Evolutionary conservation across 306 rosid species (phyloP), one percentile per base, ranked within the genome.

Genomic region (Cicer judaicum): DNA sequence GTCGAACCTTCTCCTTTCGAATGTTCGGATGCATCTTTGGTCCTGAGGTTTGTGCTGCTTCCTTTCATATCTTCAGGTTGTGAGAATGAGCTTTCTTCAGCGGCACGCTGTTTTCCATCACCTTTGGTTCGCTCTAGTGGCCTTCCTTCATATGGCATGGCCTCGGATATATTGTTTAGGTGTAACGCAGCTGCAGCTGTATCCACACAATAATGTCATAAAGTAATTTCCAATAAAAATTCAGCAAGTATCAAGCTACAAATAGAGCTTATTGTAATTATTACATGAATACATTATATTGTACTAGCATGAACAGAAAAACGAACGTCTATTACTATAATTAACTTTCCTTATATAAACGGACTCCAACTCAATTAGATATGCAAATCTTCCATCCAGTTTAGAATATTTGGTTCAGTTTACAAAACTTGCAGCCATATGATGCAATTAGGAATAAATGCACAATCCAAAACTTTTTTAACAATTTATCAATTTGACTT

Each of bases 21-120:
- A 9, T 72, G 86, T 57, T 88, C 97, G 9, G 88, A 72, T 8
- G 63, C 72, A 64, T 91, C 98, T 84, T 89, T 93, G 19, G 81
- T 88, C 84, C 84, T 86, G 46, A 85, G 86, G 88, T 87, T 87
- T 3, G 85, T 53, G 81, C 87, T 85, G 85, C 90, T 91, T 77
- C 89, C 94, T 87, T 86, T 94, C 71, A 70, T 81, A 21, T 90
- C 91, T 79, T 91, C 96, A 16, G 85, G 88, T 75, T 84, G 96
- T 11, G 89, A 85, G 12, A 87, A 83, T n/a, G 91, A 72, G 19
- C 90, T 91, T 70, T 90, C 98, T 82, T 90, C 97, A 1, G 82
- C 39, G 46, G 77, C 77, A 63, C 81, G 89, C 84, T 85, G 94
- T 81, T 90, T 91, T 18, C 88, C 88, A 47, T 90, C 96, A 21